These are phyloP conservation scores for Flaveria bidentis DNA, from an alignment of 129 eudicot species.

Conservation along the genomic window DNA sequence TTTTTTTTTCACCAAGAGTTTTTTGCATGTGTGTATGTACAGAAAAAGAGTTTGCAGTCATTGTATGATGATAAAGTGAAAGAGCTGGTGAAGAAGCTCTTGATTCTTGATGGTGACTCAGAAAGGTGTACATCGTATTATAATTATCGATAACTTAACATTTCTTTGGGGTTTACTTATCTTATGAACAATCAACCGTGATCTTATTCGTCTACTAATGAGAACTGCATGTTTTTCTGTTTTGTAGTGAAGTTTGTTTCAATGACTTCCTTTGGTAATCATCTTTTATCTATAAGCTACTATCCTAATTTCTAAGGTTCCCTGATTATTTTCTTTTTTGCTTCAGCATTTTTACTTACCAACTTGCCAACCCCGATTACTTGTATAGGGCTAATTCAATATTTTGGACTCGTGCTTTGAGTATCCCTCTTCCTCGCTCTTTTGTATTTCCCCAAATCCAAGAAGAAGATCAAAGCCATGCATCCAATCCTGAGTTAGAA, in stretches of 20 bases:
- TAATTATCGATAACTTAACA: background rate
- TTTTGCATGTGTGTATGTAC: constrained; percentile 16
- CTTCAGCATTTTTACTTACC: background rate
- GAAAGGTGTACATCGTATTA: constrained; percentile 56
- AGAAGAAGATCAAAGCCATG: constrained; percentile 42
- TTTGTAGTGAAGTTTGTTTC: constrained; percentile 75
- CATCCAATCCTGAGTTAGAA: constrained; percentile 25
- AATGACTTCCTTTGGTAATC: constrained; percentile 86
- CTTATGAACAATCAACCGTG: background rate
- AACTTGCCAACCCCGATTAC: background rate
- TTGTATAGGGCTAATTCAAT: constrained; percentile 86
- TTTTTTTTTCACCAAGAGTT: background rate
- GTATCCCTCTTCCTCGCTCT: constrained; percentile 80
- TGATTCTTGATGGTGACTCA: constrained; percentile 67
- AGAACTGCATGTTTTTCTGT: constrained; percentile 7
- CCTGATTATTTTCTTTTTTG: background rate
- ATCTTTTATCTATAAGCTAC: constrained; percentile 20
- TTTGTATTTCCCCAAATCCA: constrained; percentile 56
- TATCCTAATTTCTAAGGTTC: background rate
- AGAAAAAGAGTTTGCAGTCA: constrained; percentile 72
- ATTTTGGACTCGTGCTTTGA: constrained; percentile 98
- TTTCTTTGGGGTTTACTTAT: background rate
- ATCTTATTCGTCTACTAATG: constrained; percentile 15
- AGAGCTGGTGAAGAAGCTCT: constrained; percentile 64
- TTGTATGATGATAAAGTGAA: constrained; percentile 74